A percentile compares a stretch with the other conserved stretches of the same genome.
phyloP scores from a whole-genome alignment of 805 yeast genomes.

The Sugiyamaella mastotermitis region DNA sequence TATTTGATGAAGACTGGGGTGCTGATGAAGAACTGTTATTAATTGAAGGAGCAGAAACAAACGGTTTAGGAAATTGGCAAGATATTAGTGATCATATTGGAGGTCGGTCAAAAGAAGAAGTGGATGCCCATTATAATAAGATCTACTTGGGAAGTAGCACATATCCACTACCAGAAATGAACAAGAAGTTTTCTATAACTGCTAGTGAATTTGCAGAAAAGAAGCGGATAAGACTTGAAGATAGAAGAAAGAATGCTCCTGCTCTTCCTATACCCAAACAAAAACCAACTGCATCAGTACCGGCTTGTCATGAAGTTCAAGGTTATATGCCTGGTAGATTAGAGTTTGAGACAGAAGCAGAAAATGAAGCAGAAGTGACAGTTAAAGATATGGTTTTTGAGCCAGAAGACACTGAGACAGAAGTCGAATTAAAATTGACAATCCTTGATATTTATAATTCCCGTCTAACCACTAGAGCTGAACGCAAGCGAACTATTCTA shows the following conservation, averaged over 20 bases:
- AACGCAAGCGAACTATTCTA: slow-evolving; percentile 76
- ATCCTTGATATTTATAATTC: slow-evolving; percentile 86
- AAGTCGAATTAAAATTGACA: slow-evolving; percentile 82
- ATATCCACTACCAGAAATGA: slow-evolving; percentile 88
- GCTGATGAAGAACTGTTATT: slow-evolving; percentile 93
- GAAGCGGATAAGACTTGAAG: slow-evolving; percentile 68
- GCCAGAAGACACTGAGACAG: slow-evolving; percentile 82
- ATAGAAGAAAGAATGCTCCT: slow-evolving; percentile 54
- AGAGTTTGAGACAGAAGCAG: slow-evolving; percentile 94
- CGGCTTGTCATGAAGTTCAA: slow-evolving; percentile 93
- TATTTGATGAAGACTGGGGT: slow-evolving; percentile 89
- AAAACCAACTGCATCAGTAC: slow-evolving; percentile 88
- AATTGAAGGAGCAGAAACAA: slow-evolving; percentile 85
- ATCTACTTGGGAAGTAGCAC: slow-evolving; percentile 61
- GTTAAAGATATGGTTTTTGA: slow-evolving; percentile 95
- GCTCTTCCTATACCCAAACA: slow-evolving; percentile 78
- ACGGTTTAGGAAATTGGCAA: slow-evolving; percentile 96
- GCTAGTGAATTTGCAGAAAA: slow-evolving; percentile 63
- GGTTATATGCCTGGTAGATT: slow-evolving; percentile 98
- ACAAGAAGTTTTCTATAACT: slow-evolving; percentile 57
- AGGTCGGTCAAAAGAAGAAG: slow-evolving; percentile 86
- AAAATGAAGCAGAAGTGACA: slow-evolving; percentile 91
- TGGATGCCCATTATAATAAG: slow-evolving; percentile 70
- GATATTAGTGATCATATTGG: slow-evolving; percentile 97
- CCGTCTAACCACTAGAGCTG: slow-evolving; percentile 85